Evolutionary conservation across 192 early-diverging fungal species (phyloP).

Genomic region (Podila clonocystis): DNA sequence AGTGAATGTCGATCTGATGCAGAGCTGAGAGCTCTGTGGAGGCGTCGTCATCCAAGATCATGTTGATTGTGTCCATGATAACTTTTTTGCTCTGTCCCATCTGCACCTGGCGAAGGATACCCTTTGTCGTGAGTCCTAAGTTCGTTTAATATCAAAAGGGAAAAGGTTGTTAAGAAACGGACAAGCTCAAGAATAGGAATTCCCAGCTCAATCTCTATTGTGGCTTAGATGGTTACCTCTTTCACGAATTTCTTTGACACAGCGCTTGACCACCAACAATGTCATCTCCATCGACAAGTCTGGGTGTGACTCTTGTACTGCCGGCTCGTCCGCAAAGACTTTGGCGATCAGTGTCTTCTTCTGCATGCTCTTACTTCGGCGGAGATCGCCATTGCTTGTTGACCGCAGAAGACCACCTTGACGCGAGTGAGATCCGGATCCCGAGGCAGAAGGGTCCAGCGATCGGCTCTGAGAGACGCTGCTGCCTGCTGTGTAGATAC

Average conservation of each 20-base stretch:
- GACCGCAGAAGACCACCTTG: slow-evolving; percentile 30
- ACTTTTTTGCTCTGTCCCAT: slow-evolving; percentile 31
- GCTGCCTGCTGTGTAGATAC: slow-evolving; percentile 8
- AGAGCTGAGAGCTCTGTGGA: slow-evolving; percentile 40
- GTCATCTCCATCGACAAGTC: slow-evolving; percentile 50
- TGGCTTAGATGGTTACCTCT: slow-evolving; percentile 13
- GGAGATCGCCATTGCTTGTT: slow-evolving; percentile 21
- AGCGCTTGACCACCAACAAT: slow-evolving; percentile 37
- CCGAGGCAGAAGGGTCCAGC: slow-evolving; percentile 19
- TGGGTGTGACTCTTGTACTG: neutral
- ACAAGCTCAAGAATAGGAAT: neutral
- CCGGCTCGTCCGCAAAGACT: slow-evolving; percentile 27
- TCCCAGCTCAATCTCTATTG: too few relatives aligned
- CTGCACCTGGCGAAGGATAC: slow-evolving; percentile 41
- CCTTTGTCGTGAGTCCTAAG: slow-evolving; percentile 47
- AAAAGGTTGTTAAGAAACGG: neutral
- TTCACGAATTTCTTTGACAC: slow-evolving; percentile 49
- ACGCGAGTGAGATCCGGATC: slow-evolving; percentile 8
- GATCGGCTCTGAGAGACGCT: slow-evolving; percentile 10
- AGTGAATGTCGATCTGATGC: slow-evolving; percentile 39
- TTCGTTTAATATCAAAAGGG: neutral
- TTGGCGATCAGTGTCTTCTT: slow-evolving; percentile 34
- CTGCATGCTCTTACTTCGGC: slow-evolving; percentile 27
- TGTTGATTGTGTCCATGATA: slow-evolving; percentile 33
- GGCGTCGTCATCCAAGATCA: slow-evolving; percentile 47